phyloP scores from a whole-genome alignment of 1,284 basidiomycete genomes.

The Austropuccinia psidii region DNA sequence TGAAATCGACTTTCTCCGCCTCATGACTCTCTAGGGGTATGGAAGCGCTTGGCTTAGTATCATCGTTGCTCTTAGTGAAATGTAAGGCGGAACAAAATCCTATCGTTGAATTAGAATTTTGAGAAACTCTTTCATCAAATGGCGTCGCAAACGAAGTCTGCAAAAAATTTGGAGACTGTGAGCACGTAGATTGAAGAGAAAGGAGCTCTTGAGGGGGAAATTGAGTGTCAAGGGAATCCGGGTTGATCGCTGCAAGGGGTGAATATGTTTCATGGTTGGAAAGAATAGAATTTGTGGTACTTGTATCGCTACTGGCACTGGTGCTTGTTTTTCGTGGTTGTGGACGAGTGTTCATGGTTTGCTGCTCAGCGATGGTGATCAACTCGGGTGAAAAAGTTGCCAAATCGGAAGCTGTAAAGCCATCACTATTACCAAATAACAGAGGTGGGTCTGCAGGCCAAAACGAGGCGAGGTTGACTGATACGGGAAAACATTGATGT shows the following conservation, averaged over 20 bases:
- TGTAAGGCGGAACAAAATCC: constrained; percentile 12
- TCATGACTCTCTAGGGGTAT: constrained; percentile 14
- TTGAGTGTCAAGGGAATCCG: neutral
- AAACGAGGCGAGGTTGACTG: constrained; percentile 12
- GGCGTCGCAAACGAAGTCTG: neutral
- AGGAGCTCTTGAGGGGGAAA: neutral
- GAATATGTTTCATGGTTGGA: neutral
- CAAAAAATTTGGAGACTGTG: neutral
- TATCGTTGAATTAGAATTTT: neutral
- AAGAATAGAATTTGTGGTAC: neutral
- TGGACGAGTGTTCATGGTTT: neutral
- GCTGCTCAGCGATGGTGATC: neutral
- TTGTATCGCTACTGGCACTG: neutral
- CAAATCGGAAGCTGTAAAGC: neutral
- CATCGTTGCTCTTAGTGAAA: neutral
- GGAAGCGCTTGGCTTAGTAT: neutral
- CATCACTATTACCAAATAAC: neutral
- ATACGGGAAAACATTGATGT: neutral
- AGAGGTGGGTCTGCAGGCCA: neutral
- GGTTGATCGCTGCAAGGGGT: neutral
- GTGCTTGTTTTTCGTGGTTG: constrained; percentile 13
- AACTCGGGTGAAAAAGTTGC: constrained; percentile 12
- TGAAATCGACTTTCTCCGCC: neutral
- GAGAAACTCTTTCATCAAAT: neutral
- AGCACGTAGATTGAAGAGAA: neutral